A percentile compares a stretch with the other conserved stretches of the same genome.
These are phyloP conservation scores for Phytophthora sp. DNA, from an alignment of 352 stramenopile genomes.

Conservation along the genomic window DNA sequence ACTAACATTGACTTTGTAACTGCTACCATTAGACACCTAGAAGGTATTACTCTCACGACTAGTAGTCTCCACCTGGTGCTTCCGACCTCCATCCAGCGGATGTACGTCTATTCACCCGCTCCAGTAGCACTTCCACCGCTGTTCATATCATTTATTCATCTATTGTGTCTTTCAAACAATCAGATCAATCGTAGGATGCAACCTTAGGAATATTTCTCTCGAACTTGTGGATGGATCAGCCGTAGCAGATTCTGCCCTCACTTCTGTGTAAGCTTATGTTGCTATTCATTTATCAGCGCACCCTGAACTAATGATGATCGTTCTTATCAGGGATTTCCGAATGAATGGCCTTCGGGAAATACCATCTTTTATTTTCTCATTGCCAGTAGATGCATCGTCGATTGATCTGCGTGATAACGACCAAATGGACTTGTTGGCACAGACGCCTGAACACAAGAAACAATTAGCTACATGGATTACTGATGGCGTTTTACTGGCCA, in stretches of 20 bases:
- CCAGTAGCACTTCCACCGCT: too few species aligned
- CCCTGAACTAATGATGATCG: too few species aligned
- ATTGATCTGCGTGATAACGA: conserved; percentile 54
- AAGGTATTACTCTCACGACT: conserved; percentile 44
- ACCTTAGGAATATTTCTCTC: conserved; percentile 45
- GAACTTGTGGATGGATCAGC: conserved; percentile 40
- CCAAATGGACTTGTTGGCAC: conserved; percentile 34
- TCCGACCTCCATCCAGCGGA: conserved; percentile 47
- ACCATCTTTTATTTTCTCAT: conserved; percentile 12
- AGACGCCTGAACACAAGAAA: conserved; percentile 29
- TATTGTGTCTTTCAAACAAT: not conserved
- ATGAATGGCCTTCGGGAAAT: conserved; percentile 37
- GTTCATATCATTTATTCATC: not conserved
- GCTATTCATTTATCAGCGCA: not conserved
- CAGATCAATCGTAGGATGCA: conserved; percentile 52
- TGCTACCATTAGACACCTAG: conserved; percentile 39
- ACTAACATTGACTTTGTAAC: conserved; percentile 3
- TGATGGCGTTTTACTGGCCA: conserved; percentile 34
- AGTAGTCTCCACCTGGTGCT: conserved; percentile 47
- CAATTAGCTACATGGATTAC: conserved; percentile 41
- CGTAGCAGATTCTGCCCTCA: conserved; percentile 24
- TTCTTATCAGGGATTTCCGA: conserved; percentile 61
- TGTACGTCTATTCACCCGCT: conserved; percentile 26
- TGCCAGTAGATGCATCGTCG: conserved; percentile 20
- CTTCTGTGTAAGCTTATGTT: conserved; percentile 28